Percentiles rank a stretch among this genome's conserved stretches.
phyloP scores from a whole-genome alignment of 108 stramenopile species.

The Asterionellopsis glacialis region DNA sequence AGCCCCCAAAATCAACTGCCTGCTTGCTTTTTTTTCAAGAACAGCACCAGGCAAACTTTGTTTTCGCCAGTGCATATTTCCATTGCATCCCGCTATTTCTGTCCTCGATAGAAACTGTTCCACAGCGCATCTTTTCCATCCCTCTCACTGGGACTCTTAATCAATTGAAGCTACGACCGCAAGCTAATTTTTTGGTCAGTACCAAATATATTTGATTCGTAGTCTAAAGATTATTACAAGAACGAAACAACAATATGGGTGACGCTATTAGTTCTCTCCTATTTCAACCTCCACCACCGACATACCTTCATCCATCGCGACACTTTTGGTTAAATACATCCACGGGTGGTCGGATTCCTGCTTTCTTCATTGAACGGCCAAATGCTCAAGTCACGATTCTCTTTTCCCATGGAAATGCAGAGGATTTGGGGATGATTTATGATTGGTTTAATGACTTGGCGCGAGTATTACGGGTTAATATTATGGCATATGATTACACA shows the following conservation, averaged over 20 bases:
- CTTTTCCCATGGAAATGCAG: conserved; percentile 92
- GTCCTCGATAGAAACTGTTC: too few species aligned
- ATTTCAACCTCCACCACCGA: conserved; percentile 87
- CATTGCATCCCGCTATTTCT: too few species aligned
- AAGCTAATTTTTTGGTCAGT: too few species aligned
- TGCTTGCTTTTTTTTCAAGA: too few species aligned
- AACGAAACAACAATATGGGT: conserved; percentile 55
- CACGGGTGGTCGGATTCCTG: conserved; percentile 68
- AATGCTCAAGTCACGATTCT: conserved; percentile 83
- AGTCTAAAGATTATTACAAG: background rate
- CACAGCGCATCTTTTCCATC: too few species aligned
- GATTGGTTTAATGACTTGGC: conserved; percentile 91
- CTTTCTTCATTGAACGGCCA: conserved; percentile 86
- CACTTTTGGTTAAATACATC: conserved; percentile 83
- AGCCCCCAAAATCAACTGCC: too few species aligned
- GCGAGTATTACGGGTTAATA: conserved; percentile 87
- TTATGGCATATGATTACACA: conserved; percentile 94
- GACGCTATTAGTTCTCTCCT: conserved; percentile 81
- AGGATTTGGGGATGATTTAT: conserved; percentile 91
- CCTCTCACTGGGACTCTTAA: too few species aligned
- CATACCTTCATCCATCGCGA: conserved; percentile 84
- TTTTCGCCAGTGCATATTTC: too few species aligned
- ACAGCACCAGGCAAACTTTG: too few species aligned
- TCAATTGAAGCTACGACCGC: too few species aligned
- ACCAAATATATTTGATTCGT: background rate